phyloP scores from a whole-genome alignment of 1,284 basidiomycete species.

The Ceratobasidium sp. region DNA sequence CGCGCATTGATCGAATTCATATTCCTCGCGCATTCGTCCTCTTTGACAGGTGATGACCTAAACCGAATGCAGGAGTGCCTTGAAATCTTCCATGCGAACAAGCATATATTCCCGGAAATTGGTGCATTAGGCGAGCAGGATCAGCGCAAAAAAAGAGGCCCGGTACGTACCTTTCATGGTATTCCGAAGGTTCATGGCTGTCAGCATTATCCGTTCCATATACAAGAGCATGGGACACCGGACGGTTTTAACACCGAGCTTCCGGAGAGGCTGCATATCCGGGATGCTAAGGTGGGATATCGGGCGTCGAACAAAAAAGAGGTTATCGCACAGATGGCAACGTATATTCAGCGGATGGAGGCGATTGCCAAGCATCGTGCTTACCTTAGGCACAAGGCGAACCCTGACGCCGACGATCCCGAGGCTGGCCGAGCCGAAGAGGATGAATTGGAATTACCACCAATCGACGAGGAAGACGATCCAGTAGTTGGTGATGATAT shows the following conservation, averaged over 20 bases:
- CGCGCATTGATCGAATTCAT: conserved; percentile 59
- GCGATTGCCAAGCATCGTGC: conserved; percentile 27
- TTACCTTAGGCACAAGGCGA: conserved; percentile 7
- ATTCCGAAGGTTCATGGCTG: conserved; percentile 42
- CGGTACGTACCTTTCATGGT: conserved; percentile 59
- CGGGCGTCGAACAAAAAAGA: conserved; percentile 35
- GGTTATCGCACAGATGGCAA: conserved; percentile 35
- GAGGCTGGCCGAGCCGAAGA: background rate
- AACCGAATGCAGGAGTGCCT: conserved; percentile 54
- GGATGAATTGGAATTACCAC: background rate
- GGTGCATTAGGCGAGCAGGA: conserved; percentile 50
- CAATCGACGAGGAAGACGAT: background rate
- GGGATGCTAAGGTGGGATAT: conserved; percentile 42
- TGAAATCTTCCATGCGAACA: conserved; percentile 55
- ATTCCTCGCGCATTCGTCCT: conserved; percentile 46
- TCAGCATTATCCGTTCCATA: conserved; percentile 34
- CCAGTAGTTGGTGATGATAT: background rate
- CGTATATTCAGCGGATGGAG: conserved; percentile 17
- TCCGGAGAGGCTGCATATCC: conserved; percentile 47
- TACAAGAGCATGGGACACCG: conserved; percentile 30
- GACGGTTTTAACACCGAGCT: conserved; percentile 46
- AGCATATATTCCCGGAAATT: conserved; percentile 57
- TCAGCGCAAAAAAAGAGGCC: conserved; percentile 51
- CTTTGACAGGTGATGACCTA: conserved; percentile 55
- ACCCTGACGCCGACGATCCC: background rate